phyloP scores from a whole-genome alignment of 768 basidiomycete genomes.

The Mycena amicta region DNA sequence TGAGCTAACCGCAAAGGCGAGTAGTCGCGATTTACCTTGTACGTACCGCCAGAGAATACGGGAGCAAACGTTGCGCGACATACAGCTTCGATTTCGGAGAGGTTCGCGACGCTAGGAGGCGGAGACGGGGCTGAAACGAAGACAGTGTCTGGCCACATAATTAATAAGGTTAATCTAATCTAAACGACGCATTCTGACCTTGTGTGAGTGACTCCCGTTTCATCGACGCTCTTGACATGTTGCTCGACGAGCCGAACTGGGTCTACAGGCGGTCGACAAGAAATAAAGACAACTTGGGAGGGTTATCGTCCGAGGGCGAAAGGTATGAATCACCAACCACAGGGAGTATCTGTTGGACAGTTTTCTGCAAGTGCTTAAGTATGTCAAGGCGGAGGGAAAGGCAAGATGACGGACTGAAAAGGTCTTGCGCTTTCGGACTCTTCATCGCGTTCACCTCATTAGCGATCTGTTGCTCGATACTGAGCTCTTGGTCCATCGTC shows the following conservation, averaged over 20 bases:
- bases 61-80: conserved; percentile 55
- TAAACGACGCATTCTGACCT: conserved; percentile 43
- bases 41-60: conserved; percentile 49
- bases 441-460: conserved; percentile 75
- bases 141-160: conserved; percentile 52
- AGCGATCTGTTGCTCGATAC: conserved; percentile 71
- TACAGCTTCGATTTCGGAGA: conserved; percentile 67
- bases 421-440: conserved; percentile 44
- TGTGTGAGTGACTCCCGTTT: conserved; percentile 66
- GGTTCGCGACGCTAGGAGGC: conserved; percentile 67
- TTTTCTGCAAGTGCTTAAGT: conserved; percentile 50
- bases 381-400: background rate
- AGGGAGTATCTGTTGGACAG: conserved; percentile 79
- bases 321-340: conserved; percentile 62
- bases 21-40: conserved; percentile 52
- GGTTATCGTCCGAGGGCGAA: too few species aligned
- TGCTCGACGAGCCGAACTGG: conserved; percentile 69
- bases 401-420: conserved; percentile 56
- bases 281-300: conserved; percentile 85
- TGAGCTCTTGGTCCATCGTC: conserved; percentile 43
- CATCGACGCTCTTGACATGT: conserved; percentile 63
- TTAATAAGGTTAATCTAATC: conserved; percentile 5
- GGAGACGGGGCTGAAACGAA: conserved; percentile 73
- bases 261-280: conserved; percentile 77
- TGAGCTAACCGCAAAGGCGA: conserved; percentile 2